Evolutionary conservation across 805 yeast genomes (phyloP).

Genomic region (Wickerhamomyces bovis): DNA sequence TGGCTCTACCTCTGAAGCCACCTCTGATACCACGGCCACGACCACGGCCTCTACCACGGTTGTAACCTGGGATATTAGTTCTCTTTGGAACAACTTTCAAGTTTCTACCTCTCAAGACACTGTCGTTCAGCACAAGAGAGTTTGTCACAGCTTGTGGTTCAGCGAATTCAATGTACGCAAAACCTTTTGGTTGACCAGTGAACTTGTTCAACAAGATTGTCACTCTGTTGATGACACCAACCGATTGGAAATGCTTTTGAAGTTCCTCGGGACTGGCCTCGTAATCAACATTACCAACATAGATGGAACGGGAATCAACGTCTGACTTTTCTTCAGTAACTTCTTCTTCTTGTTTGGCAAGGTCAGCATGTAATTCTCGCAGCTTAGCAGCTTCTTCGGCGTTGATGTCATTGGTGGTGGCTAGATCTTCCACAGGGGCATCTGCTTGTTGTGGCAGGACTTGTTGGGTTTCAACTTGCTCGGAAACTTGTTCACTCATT

Average conservation of each 20-base stretch:
- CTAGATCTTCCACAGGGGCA: not conserved
- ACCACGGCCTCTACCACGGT: slow-evolving; percentile 42
- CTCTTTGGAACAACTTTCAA: slow-evolving; percentile 73
- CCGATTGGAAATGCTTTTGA: slow-evolving; percentile 62
- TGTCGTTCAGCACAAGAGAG: slow-evolving; percentile 63
- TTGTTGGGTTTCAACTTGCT: slow-evolving; percentile 5
- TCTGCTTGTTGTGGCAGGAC: not conserved
- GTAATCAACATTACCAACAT: slow-evolving; percentile 82
- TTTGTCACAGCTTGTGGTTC: slow-evolving; percentile 55
- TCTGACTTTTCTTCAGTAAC: slow-evolving; percentile 49
- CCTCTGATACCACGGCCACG: slow-evolving; percentile 40
- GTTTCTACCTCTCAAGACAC: slow-evolving; percentile 60
- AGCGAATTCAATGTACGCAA: slow-evolving; percentile 81
- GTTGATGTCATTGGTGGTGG: slow-evolving; percentile 5
- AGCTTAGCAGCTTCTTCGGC: slow-evolving; percentile 57
- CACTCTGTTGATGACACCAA: slow-evolving; percentile 73
- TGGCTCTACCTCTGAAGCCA: slow-evolving; percentile 38
- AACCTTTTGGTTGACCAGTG: slow-evolving; percentile 83
- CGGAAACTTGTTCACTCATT: slow-evolving; percentile 6
- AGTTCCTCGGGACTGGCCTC: slow-evolving; percentile 73
- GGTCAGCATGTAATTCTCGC: slow-evolving; percentile 49
- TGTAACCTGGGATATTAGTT: slow-evolving; percentile 73
- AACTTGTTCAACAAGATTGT: slow-evolving; percentile 67
- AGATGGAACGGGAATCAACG: slow-evolving; percentile 70
- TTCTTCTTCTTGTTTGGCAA: slow-evolving; percentile 36